A percentile compares a stretch with the other conserved stretches of the same genome.
Evolutionary conservation across 768 basidiomycete species (phyloP).

Genomic region (Naganishia onofrii): DNA sequence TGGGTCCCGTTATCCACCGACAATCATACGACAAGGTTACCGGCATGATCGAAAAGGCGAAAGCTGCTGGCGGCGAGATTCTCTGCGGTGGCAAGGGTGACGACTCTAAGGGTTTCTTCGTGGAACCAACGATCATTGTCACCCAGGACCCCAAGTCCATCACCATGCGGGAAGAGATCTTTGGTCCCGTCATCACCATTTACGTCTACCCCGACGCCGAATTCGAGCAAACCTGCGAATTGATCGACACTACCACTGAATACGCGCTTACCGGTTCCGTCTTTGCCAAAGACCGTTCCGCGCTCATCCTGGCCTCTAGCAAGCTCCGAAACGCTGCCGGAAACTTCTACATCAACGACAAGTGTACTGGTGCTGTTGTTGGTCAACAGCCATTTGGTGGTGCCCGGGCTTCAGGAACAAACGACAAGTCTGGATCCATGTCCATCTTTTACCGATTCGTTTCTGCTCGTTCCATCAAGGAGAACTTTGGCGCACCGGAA

Average conservation of each 20-base stretch:
- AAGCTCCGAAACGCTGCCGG: conserved; percentile 85
- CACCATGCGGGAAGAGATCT: conserved; percentile 92
- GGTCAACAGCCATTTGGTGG: conserved; percentile 99
- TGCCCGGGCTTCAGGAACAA: conserved; percentile 85
- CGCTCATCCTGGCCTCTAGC: conserved; percentile 74
- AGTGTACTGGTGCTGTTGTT: conserved; percentile 67
- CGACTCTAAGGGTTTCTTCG: conserved; percentile 85
- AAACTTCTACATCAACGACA: conserved; percentile 95
- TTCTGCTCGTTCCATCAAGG: conserved; percentile 91
- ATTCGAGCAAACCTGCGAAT: conserved; percentile 77
- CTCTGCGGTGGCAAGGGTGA: conserved; percentile 75
- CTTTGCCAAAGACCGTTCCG: conserved; percentile 77
- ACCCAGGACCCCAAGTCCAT: conserved; percentile 84
- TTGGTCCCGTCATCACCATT: conserved; percentile 91
- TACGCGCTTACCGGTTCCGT: conserved; percentile 96
- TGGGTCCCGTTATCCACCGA: conserved; percentile 92
- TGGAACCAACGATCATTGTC: conserved; percentile 90
- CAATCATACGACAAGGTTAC: conserved; percentile 85
- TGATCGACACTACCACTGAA: conserved; percentile 78
- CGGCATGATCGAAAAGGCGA: conserved; percentile 79
- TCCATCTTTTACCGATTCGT: conserved; percentile 65
- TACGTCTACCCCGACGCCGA: conserved; percentile 85
- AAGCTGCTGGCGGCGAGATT: conserved; percentile 81
- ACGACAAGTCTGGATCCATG: conserved; percentile 93
- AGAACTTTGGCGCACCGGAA: conserved; percentile 83